Base-by-base conservation (phyloP, 163 green algal genomes). In the Coccomyxa subellipsoidea region DNA sequence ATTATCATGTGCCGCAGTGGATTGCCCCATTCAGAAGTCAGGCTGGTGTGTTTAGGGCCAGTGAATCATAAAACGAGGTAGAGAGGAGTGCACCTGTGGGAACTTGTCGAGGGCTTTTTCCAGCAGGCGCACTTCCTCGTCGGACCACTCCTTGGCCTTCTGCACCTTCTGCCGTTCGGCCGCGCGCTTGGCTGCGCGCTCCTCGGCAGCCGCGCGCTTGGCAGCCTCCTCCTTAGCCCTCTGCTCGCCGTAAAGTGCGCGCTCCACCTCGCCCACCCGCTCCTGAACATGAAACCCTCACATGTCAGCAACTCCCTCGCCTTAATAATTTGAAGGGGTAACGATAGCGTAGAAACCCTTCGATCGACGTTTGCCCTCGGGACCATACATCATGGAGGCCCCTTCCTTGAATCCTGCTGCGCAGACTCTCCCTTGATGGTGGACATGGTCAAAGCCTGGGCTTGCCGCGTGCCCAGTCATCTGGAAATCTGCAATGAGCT, bases 121-220 rank as follows among this genome's bases (percentile, higher is more conserved):
- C 82, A 98, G 88, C 92, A 98, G 90, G 34, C 94, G 85, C 54
- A 98, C 89, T 90, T 98, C 95, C 79, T 98, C 95, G 36, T 96
- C 92, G 2, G 34, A 88, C 95, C 95, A 98, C 76, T 94, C 87
- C 27, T 70, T 54, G 36, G 78, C 77, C 38, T 77, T 76, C 29
- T 80, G 79, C 39, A 73, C 76, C 38, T 88, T 83, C 73, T 85
- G 70, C 4, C 81, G 81, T 70, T 86, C 79, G 4, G 84, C 81
- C 81, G 47, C 54, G 34, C 88, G 84, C 91, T 93, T 93, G 40
- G 78, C 81, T 4, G 81, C 88, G 81, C 91, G 75, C 80, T 92
- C 77, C 80, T 88, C 85, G 25, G 85, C 83, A 37, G 85, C 87
- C 66, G 80, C 80, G 38, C 76, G 76, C 25, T 39, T 78, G 76